Evolutionary conservation across 1,139 yeast species (phyloP).

Genomic region (Hyphopichia buzzinii): DNA sequence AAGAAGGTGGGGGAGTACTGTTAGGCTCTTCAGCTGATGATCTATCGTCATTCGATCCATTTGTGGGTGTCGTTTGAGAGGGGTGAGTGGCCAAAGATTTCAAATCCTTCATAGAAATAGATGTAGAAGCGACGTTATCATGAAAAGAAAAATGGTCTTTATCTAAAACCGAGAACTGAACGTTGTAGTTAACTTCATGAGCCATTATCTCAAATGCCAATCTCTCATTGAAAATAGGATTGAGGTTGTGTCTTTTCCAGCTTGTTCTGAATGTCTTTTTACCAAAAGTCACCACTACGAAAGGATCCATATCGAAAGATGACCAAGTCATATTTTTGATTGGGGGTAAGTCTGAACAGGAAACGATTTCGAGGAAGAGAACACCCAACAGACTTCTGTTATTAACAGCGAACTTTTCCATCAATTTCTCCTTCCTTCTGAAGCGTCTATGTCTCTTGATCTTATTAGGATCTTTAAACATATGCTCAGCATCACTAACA

Average conservation of each 20-base stretch:
- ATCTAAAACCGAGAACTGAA: slow-evolving; percentile 75
- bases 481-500: slow-evolving; percentile 2
- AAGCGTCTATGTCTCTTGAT: slow-evolving; percentile 6
- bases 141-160: slow-evolving; percentile 81
- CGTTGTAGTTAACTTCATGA: slow-evolving; percentile 61
- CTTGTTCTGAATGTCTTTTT: slow-evolving; percentile 85
- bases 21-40: background rate
- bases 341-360: slow-evolving; percentile 73
- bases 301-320: slow-evolving; percentile 95
- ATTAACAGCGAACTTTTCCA: slow-evolving; percentile 27
- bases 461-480: slow-evolving; percentile 3
- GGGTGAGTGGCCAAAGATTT: slow-evolving; percentile 28
- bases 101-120: slow-evolving; percentile 52
- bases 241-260: slow-evolving; percentile 77
- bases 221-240: slow-evolving; percentile 80
- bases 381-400: slow-evolving; percentile 63
- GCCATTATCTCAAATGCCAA: slow-evolving; percentile 74
- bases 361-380: slow-evolving; percentile 68
- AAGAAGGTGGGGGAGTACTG: background rate
- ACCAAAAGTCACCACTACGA: slow-evolving; percentile 88
- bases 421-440: slow-evolving; percentile 5
- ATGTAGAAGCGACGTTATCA: slow-evolving; percentile 72
- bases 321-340: slow-evolving; percentile 58
- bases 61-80: background rate
- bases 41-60: background rate